Evolutionary conservation across 2,329 filamentous ascomycete species (phyloP).

Genomic region (Diaporthe capsici): DNA sequence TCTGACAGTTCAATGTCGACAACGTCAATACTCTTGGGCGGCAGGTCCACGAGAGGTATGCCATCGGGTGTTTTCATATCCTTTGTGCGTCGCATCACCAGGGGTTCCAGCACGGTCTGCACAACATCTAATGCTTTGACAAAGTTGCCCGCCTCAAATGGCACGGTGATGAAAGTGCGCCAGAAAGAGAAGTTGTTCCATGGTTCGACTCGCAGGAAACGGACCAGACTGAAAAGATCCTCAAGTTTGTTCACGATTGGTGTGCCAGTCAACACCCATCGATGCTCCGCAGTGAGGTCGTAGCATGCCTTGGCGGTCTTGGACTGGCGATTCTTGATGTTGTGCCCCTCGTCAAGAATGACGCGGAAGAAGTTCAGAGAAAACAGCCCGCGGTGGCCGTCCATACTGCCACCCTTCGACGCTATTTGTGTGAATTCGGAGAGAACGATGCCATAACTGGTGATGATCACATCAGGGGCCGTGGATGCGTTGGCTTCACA

Average conservation of each 20-base stretch:
- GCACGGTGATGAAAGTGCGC: conserved; percentile 98
- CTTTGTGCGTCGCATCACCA: conserved; percentile 96
- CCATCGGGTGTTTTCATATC: conserved; percentile 97
- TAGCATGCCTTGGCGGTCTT: conserved; percentile 98
- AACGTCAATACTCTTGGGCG: conserved; percentile 85
- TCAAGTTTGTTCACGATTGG: conserved; percentile 97
- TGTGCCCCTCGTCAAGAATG: conserved; percentile 95
- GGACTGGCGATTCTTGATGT: conserved; percentile 90
- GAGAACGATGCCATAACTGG: conserved; percentile 91
- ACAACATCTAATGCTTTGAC: conserved; percentile 95
- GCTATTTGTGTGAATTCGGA: conserved; percentile 88
- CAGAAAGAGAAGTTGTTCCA: conserved; percentile 99
- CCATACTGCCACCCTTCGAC: conserved; percentile 74
- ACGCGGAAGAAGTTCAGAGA: conserved; percentile 95
- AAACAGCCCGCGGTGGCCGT: conserved; percentile 82
- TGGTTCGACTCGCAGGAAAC: conserved; percentile 93
- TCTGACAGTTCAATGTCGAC: conserved; percentile 89
- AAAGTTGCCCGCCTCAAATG: conserved; percentile 96
- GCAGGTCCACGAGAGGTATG: conserved; percentile 80
- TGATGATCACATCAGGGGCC: conserved; percentile 92
- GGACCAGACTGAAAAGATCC: conserved; percentile 92
- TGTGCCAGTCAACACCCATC: conserved; percentile 95
- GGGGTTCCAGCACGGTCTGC: conserved; percentile 93
- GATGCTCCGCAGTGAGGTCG: conserved; percentile 85
- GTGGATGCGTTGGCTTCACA: conserved; percentile 78